A percentile compares a stretch with the other conserved stretches of the same genome.
These are phyloP conservation scores for Microsporum audouinii DNA, from an alignment of 2,329 filamentous ascomycete genomes.

Conservation along the genomic window DNA sequence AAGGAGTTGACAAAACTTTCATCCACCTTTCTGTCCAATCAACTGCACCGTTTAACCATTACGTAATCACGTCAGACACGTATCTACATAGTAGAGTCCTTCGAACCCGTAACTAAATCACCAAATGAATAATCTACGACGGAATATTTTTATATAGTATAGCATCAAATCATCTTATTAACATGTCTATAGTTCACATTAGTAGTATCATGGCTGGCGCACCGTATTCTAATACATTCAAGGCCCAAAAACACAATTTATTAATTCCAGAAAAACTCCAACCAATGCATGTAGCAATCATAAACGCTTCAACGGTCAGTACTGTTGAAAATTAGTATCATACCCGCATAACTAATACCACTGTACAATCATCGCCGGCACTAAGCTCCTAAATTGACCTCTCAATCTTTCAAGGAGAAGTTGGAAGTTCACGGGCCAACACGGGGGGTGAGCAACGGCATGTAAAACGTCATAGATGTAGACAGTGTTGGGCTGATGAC, in stretches of 20 bases:
- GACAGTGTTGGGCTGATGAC: background rate
- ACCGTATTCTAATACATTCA: background rate
- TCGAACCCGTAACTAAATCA: background rate
- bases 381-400: background rate
- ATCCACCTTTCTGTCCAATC: no score
- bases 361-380: background rate
- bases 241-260: background rate
- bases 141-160: background rate
- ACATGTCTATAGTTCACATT: background rate
- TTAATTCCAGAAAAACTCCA: background rate
- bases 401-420: background rate
- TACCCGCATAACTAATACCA: background rate
- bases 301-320: background rate
- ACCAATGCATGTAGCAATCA: background rate
- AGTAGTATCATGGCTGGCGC: background rate
- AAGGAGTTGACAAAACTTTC: no score
- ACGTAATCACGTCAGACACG: no score
- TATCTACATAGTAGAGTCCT: no score
- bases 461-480: background rate
- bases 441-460: background rate
- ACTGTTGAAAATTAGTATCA: background rate
- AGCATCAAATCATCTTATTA: background rate
- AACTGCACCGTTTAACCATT: no score
- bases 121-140: background rate
- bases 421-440: background rate